Conservation (phyloP, 2,329 filamentous ascomycete genomes). For the Paraphaeosphaeria minitans region DNA sequence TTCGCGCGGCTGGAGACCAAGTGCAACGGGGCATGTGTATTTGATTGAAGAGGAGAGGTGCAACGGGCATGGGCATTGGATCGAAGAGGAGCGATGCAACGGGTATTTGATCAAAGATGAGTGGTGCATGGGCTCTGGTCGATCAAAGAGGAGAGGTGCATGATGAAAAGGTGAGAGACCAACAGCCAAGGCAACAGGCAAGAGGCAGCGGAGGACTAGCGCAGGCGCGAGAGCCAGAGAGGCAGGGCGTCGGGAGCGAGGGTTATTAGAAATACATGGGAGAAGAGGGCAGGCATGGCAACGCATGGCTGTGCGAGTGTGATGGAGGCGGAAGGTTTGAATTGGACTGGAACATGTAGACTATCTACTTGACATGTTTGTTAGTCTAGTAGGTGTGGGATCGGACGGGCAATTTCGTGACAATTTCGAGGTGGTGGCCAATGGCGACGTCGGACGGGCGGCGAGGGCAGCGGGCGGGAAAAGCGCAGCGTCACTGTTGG, state of each 20-base stretch:
- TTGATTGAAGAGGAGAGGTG: slow-evolving; percentile 10
- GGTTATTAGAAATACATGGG: no score
- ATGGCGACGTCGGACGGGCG: background rate
- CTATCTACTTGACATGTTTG: slow-evolving; percentile 13
- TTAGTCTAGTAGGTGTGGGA: slow-evolving; percentile 9
- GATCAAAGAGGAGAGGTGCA: slow-evolving; percentile 16
- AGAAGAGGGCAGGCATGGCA: no score
- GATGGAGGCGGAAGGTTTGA: slow-evolving; percentile 9
- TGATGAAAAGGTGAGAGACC: slow-evolving; percentile 24
- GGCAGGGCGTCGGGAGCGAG: slow-evolving; percentile 8
- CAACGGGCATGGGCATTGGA: no score
- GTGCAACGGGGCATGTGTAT: slow-evolving; percentile 20
- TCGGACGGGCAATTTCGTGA: background rate
- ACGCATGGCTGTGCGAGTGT: slow-evolving; percentile 9
- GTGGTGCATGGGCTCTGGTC: slow-evolving; percentile 20
- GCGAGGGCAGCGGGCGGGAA: background rate
- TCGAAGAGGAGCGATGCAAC: no score
- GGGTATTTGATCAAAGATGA: no score
- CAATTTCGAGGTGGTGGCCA: slow-evolving; percentile 13
- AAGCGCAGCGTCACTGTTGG: slow-evolving; percentile 32
- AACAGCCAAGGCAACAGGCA: slow-evolving; percentile 21
- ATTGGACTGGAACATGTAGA: no score
- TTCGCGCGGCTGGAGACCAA: slow-evolving; percentile 10
- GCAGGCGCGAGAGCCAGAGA: background rate
- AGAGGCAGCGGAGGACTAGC: background rate